Percentiles rank a stretch among this genome's conserved stretches.
Conservation (phyloP, 768 basidiomycete genomes). For the Polyporus arcularius region DNA sequence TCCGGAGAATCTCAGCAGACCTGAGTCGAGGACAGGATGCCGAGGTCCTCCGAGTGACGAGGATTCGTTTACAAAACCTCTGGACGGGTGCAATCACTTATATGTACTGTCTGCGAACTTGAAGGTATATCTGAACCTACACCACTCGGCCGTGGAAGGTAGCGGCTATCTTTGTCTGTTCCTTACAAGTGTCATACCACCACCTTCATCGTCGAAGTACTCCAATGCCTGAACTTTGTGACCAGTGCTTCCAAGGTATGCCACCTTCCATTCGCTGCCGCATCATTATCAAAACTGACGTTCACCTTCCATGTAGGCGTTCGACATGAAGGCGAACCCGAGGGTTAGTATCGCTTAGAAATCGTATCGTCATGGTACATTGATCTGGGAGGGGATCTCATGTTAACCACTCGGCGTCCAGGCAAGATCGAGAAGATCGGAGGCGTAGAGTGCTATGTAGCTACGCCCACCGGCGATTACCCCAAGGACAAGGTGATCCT, state of each 20-base stretch:
- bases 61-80: too few species aligned
- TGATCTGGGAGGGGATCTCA: background rate
- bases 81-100: too few species aligned
- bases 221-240: conserved; percentile 2
- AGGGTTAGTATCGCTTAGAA: conserved; percentile 11
- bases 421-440: conserved; percentile 39
- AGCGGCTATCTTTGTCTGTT: too few species aligned
- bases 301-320: conserved; percentile 16
- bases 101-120: too few species aligned
- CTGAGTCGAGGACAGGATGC: background rate
- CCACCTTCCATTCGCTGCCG: background rate
- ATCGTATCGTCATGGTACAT: background rate
- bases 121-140: too few species aligned
- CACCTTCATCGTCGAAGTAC: background rate
- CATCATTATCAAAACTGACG: background rate
- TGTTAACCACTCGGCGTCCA: conserved; percentile 9
- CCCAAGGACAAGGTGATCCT: conserved; percentile 38
- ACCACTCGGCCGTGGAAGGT: too few species aligned
- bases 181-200: background rate
- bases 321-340: conserved; percentile 23
- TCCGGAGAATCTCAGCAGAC: too few species aligned
- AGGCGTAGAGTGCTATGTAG: conserved; percentile 43
- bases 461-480: conserved; percentile 38
- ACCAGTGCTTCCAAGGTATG: conserved; percentile 20
- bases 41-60: background rate